Conservation (phyloP, 1,284 basidiomycete genomes). For the Anthracocystis walkeri region DNA sequence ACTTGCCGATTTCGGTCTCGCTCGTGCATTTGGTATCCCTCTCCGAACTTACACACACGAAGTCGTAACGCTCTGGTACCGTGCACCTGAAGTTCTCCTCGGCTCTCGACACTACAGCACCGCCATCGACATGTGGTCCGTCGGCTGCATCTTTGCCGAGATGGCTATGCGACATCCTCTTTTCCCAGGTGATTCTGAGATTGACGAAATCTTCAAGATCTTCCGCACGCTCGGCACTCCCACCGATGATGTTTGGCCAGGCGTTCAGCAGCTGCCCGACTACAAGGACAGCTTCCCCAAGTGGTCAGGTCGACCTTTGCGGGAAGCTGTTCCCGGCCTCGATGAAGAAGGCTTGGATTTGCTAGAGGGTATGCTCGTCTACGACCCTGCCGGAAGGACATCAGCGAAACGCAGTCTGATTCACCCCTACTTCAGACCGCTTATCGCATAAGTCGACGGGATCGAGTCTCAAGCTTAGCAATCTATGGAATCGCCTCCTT, state of each 20-base stretch:
- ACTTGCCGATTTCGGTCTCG: conserved; percentile 94
- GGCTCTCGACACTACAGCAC: conserved; percentile 96
- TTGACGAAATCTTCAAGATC: conserved; percentile 99
- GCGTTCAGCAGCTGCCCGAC: conserved; percentile 87
- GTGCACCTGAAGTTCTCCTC: conserved; percentile 94
- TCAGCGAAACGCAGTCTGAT: conserved; percentile 46
- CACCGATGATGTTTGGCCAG: conserved; percentile 90
- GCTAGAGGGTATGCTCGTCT: conserved; percentile 81
- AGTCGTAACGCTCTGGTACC: conserved; percentile 97
- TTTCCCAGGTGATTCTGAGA: conserved; percentile 98
- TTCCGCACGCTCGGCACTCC: conserved; percentile 87
- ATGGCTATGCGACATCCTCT: conserved; percentile 92
- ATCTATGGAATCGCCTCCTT: no score
- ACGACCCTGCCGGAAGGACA: conserved; percentile 92
- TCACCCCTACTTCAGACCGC: conserved; percentile 46
- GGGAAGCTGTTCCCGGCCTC: conserved; percentile 72
- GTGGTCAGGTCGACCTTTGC: conserved; percentile 78
- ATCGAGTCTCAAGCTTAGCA: no score
- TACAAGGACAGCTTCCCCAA: conserved; percentile 97
- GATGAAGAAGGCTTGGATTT: conserved; percentile 63
- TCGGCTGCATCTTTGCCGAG: conserved; percentile 89
- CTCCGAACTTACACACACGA: conserved; percentile 98
- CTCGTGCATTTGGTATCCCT: conserved; percentile 96
- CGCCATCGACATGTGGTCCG: conserved; percentile 97
- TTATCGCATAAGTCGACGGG: conserved; percentile 20